These are phyloP conservation scores for Tricholoma bakamatsutake DNA, from an alignment of 768 basidiomycete species.

Conservation along the genomic window DNA sequence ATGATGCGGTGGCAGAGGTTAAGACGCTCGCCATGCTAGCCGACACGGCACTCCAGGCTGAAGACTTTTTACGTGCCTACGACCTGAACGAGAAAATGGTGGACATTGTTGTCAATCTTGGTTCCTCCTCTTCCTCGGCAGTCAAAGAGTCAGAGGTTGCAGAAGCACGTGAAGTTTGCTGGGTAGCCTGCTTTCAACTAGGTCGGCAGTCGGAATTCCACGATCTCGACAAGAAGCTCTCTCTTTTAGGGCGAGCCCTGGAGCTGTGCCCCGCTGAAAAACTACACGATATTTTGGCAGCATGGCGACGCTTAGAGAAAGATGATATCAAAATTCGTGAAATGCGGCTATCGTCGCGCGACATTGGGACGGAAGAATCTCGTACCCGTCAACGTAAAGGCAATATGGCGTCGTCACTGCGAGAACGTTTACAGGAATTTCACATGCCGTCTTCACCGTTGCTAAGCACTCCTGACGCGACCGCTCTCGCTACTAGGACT, in stretches of 20 bases:
- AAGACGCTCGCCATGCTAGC: conserved; percentile 87
- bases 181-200: conserved; percentile 86
- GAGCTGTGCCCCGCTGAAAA: conserved; percentile 82
- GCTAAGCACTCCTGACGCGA: conserved; percentile 70
- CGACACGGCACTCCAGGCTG: conserved; percentile 76
- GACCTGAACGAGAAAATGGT: conserved; percentile 72
- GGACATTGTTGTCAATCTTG: conserved; percentile 47
- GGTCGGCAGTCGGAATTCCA: conserved; percentile 76
- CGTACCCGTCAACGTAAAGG: conserved; percentile 10
- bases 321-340: conserved; percentile 52
- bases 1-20: conserved; percentile 70
- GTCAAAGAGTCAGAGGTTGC: conserved; percentile 35
- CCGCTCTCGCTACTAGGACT: conserved; percentile 74
- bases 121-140: conserved; percentile 22
- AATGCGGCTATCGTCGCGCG: conserved; percentile 31
- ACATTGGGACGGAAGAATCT: conserved; percentile 17
- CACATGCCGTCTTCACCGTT: conserved; percentile 66
- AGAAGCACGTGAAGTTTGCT: conserved; percentile 77
- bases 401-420: conserved; percentile 46
- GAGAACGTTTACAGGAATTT: conserved; percentile 57
- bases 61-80: conserved; percentile 73
- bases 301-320: conserved; percentile 73
- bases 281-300: conserved; percentile 67
- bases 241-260: conserved; percentile 72
- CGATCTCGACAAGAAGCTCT: conserved; percentile 61